Evolutionary conservation across 225 moss, liverwort and hornwort genomes (phyloP).

Genomic region (Bryoerythrophyllum caledonicum): DNA sequence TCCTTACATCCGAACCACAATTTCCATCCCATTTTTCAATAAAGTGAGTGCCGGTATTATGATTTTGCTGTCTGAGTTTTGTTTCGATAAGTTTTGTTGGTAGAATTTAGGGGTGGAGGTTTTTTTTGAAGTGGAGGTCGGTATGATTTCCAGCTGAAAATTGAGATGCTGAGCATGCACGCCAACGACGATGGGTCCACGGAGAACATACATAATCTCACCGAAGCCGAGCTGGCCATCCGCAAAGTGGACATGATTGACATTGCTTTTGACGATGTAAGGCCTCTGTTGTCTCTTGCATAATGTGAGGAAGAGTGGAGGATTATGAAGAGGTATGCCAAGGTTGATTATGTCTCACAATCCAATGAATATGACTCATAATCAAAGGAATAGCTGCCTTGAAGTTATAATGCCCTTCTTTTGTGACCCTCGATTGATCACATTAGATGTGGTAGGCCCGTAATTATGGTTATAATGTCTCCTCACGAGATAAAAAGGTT

Average conservation of each 20-base stretch:
- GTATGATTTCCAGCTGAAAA: conserved; percentile 49
- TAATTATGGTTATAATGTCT: too few relatives aligned
- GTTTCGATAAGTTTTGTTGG: not conserved
- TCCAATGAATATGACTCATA: too few relatives aligned
- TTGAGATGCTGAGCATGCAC: conserved; percentile 75
- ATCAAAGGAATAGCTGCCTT: too few relatives aligned
- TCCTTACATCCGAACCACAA: conserved; percentile 61
- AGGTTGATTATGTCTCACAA: too few relatives aligned
- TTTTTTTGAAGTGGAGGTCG: too few relatives aligned
- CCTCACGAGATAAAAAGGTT: too few relatives aligned
- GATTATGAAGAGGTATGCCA: not conserved
- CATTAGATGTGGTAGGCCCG: too few relatives aligned
- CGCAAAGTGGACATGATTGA: conserved; percentile 79
- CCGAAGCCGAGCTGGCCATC: conserved; percentile 57
- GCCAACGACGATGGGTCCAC: conserved; percentile 65
- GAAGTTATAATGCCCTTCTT: too few relatives aligned
- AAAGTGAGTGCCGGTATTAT: too few relatives aligned
- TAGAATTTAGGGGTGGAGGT: too few relatives aligned
- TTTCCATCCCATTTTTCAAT: conserved; percentile 74
- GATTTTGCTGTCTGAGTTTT: not conserved
- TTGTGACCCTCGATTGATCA: too few relatives aligned
- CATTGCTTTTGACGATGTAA: conserved; percentile 72
- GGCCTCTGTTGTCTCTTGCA: conserved; percentile 1
- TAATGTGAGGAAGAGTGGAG: not conserved
- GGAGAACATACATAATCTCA: conserved; percentile 64